phyloP scores from a whole-genome alignment of 2,329 filamentous ascomycete genomes.

The Calonectria hawksworthii region DNA sequence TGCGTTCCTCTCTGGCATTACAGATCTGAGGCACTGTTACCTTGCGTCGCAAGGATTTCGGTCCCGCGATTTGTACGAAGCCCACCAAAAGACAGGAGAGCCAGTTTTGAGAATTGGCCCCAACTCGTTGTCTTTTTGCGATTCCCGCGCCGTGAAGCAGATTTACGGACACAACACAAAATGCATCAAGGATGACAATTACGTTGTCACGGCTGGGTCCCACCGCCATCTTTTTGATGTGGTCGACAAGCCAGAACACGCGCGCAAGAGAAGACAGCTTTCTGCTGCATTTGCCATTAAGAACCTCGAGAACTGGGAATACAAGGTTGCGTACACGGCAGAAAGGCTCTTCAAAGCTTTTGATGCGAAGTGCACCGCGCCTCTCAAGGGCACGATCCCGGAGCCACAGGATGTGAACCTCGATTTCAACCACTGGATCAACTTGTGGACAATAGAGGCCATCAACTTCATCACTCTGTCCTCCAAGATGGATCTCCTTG shows the following conservation, averaged over 20 bases:
- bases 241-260: constrained; percentile 63
- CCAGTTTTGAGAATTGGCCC: constrained; percentile 43
- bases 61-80: constrained; percentile 60
- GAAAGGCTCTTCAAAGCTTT: constrained; percentile 58
- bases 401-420: constrained; percentile 57
- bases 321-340: constrained; percentile 66
- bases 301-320: constrained; percentile 67
- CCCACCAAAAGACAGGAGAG: constrained; percentile 56
- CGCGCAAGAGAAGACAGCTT: constrained; percentile 63
- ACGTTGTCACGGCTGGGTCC: constrained; percentile 57
- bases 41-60: constrained; percentile 51
- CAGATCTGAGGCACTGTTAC: constrained; percentile 29
- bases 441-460: constrained; percentile 69
- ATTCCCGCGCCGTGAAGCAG: constrained; percentile 39
- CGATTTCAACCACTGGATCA: constrained; percentile 63
- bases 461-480: constrained; percentile 68
- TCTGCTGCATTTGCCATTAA: constrained; percentile 65
- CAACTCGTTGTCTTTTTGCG: constrained; percentile 37
- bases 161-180: constrained; percentile 61
- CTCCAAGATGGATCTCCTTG: constrained; percentile 63
- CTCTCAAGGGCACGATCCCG: constrained; percentile 43
- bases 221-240: constrained; percentile 67
- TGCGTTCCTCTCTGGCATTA: constrained; percentile 30
- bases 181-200: constrained; percentile 63
- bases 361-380: constrained; percentile 56